Conservation (phyloP, 306 rosid species). For the Glycine soja region DNA sequence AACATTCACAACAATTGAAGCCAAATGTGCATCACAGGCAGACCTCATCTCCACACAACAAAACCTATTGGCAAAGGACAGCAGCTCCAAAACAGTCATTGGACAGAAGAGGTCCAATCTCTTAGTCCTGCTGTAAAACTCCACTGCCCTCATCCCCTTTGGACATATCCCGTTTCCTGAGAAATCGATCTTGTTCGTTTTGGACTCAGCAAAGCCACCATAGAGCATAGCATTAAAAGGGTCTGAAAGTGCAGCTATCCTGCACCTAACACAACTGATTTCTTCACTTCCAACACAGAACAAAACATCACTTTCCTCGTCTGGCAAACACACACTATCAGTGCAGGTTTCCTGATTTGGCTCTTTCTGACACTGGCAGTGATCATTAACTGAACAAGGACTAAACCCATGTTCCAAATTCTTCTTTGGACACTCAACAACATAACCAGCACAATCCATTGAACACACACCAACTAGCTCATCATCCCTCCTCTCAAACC, state of each 20-base stretch:
- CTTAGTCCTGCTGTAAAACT: slow-evolving; percentile 72
- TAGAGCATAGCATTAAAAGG: slow-evolving; percentile 78
- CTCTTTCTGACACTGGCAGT: slow-evolving; percentile 61
- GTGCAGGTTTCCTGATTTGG: slow-evolving; percentile 40
- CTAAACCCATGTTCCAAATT: slow-evolving; percentile 63
- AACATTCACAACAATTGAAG: slow-evolving; percentile 57
- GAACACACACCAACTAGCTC: slow-evolving; percentile 67
- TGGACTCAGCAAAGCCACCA: slow-evolving; percentile 74
- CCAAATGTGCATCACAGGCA: slow-evolving; percentile 72
- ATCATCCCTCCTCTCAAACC: slow-evolving; percentile 81
- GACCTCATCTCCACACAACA: slow-evolving; percentile 82
- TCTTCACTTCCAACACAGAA: slow-evolving; percentile 65
- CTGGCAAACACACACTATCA: slow-evolving; percentile 44
- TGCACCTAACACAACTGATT: slow-evolving; percentile 61
- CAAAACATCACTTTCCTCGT: slow-evolving; percentile 64
- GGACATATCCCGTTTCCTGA: slow-evolving; percentile 68
- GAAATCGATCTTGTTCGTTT: slow-evolving; percentile 61
- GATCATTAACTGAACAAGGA: slow-evolving; percentile 49
- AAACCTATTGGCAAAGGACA: slow-evolving; percentile 76
- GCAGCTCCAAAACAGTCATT: slow-evolving; percentile 68
- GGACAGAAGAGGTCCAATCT: slow-evolving; percentile 65
- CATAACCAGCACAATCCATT: slow-evolving; percentile 72
- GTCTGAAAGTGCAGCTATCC: slow-evolving; percentile 67
- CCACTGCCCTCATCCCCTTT: slow-evolving; percentile 73
- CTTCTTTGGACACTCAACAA: slow-evolving; percentile 78